phyloP scores from a whole-genome alignment of 1,284 basidiomycete genomes.

The Rhizoctonia solani region DNA sequence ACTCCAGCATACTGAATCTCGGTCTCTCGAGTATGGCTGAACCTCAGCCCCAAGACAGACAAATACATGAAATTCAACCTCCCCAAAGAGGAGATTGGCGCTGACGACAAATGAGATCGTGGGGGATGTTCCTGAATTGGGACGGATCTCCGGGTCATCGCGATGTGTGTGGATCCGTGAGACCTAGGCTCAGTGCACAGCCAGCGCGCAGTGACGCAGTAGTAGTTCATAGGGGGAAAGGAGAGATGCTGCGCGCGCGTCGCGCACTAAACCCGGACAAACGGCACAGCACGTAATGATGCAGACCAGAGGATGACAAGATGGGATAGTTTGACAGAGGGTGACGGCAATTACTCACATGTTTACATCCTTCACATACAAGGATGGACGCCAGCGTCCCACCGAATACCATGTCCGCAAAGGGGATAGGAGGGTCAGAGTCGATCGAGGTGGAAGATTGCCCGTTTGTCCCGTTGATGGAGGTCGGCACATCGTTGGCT shows the following conservation, averaged over 20 bases:
- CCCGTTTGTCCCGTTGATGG: neutral
- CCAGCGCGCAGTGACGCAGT: no score
- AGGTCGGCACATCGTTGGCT: slow-evolving; percentile 14
- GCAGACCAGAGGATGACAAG: no score
- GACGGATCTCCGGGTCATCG: neutral
- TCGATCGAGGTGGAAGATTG: slow-evolving; percentile 41
- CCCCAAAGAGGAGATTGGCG: no score
- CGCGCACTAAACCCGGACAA: neutral
- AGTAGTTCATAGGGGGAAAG: no score
- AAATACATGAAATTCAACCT: no score
- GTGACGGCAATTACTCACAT: slow-evolving; percentile 45
- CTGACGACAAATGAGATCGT: neutral
- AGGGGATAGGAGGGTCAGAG: slow-evolving; percentile 63
- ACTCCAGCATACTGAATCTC: no score
- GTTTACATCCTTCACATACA: slow-evolving; percentile 90
- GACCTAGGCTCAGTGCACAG: no score
- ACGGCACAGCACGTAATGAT: no score
- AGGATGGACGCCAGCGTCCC: slow-evolving; percentile 87
- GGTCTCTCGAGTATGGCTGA: no score
- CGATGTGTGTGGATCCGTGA: neutral
- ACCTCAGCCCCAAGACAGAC: no score
- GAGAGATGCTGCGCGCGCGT: neutral
- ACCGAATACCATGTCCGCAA: slow-evolving; percentile 88
- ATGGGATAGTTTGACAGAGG: no score
- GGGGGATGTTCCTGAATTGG: neutral